Base-by-base conservation (phyloP, 2,329 filamentous ascomycete species). In the Hypoxylon sp. region DNA sequence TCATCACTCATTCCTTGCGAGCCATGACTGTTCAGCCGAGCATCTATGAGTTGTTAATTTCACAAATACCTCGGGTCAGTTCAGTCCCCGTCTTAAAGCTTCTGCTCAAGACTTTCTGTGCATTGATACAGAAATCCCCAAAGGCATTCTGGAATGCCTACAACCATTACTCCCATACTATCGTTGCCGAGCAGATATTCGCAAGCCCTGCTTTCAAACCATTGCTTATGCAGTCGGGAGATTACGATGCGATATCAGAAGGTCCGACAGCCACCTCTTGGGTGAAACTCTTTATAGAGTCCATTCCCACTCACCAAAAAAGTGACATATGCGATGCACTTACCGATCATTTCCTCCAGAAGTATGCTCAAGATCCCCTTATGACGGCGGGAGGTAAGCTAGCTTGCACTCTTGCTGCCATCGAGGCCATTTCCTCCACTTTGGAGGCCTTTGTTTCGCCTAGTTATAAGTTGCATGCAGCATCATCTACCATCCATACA, bases 141-240 rank as follows among this genome's bases (percentile, higher is more conserved):
- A 82, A 81, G 45, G 88, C 89, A 32, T 94, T 97, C 63, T 97
- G 93, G 93, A 88, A 91, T 63, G 87, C 91, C 1, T 87, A 96
- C 73, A 87, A 89, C 40, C 83, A 90, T 20, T 90, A 93, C 40
- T 88, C 89, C 1, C 88, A 91, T 2, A 86, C 86, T 30, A 84
- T 87, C 23, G 84, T 97, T 36, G 84, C 91, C n/a, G 91, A 97
- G 67, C 82, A 91, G 57, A 82, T 96, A 31, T 90, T 94, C 63
- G 83, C 81, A 51, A 91, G 88, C 55, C 85, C 86, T 5, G 78
- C 82, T 3, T 84, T 89, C 62, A 78, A 79, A 23, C 72, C 73
- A n/a, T 68, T 89, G 5, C 77, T 92, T 8, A 71, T 75, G 6
- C 82, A 86, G 56, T 86, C 86, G 9, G 74, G 85, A 31, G 76